Conservation (phyloP, 441 rosid species). For the Gossypium schwendimanii region DNA sequence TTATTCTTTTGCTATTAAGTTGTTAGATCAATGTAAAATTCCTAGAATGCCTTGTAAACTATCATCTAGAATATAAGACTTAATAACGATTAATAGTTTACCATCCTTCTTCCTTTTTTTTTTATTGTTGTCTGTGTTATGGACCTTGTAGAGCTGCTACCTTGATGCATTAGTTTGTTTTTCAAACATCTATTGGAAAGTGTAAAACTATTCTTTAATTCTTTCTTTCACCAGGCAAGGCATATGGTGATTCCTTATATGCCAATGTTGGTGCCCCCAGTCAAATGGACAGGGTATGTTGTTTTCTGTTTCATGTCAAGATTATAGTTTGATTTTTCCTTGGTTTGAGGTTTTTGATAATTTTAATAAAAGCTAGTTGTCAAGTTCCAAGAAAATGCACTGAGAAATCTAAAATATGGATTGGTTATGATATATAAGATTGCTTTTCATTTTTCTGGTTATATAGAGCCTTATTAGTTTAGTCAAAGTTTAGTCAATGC, state of each 20-base stretch:
- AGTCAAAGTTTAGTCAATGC: too few species aligned
- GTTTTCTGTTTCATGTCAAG: conserved; percentile 8
- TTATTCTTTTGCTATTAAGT: background rate
- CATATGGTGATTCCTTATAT: conserved; percentile 92
- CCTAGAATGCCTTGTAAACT: background rate
- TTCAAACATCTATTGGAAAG: conserved; percentile 11
- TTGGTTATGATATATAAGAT: background rate
- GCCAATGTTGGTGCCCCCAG: conserved; percentile 98
- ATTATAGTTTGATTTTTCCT: conserved; percentile 12
- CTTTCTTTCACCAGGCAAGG: conserved; percentile 63
- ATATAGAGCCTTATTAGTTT: background rate
- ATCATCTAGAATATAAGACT: background rate
- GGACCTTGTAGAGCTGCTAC: background rate
- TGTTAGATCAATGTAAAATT: conserved; percentile 1
- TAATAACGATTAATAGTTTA: background rate
- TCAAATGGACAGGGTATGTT: conserved; percentile 81
- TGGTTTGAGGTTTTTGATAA: background rate
- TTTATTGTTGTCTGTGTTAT: background rate
- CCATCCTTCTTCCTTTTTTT: background rate
- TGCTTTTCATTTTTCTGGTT: background rate
- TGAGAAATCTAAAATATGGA: background rate
- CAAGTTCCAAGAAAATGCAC: background rate
- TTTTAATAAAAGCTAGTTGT: background rate
- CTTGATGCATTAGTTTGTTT: background rate
- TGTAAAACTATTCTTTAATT: conserved; percentile 15